Evolutionary conservation across 2,329 filamentous ascomycete genomes (phyloP), one percentile per base, ranked within the genome.

Genomic region (Fonsecaea nubica): DNA sequence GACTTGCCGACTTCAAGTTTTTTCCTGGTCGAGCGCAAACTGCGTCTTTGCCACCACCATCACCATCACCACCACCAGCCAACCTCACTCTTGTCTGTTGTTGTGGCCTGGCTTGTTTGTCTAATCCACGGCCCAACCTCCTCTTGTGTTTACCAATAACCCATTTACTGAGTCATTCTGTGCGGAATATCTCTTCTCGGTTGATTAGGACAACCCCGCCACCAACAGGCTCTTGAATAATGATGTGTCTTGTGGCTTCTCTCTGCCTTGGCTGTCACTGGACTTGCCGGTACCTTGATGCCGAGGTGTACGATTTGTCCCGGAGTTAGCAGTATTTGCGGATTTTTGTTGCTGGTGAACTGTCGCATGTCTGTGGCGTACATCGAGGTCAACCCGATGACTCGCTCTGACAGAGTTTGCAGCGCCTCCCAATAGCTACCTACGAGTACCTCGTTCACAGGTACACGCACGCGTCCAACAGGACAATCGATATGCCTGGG

Each of bases 1-100:
- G 64, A 66, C 63, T 18, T 58, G 58, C 42, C 45, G 60, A 55
- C 32, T 48, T 35, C 42, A 62, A 45, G 50, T 54, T 62, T 62
- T 55, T 35, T 52, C 30, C n/a, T 30, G 33, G 12, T 54, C 40
- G 18, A 40, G 42, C 52, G 7, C 12, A 55, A 35, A 55, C 52
- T 55, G 30, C 18, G 18, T 50, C 15, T n/a, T 18, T 48, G n/a
- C 42, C 42, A 21, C 42, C 18, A 42, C 12, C 38, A 15, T 5
- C 38, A 45, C 32, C 42, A 40, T 30, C 45, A 30, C 48, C 48
- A 53, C n/a, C 35, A 15, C 59, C 50, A 56, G 50, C 59, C 50
- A 62, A 54, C 40, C 18, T n/a, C n/a, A 13, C 10, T 36, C 40
- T n/a, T 4, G 18, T 50, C n/a, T 45, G 40, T 45, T 45, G 5